phyloP scores from a whole-genome alignment of 192 early-diverging fungal genomes.

The Podila epigama region DNA sequence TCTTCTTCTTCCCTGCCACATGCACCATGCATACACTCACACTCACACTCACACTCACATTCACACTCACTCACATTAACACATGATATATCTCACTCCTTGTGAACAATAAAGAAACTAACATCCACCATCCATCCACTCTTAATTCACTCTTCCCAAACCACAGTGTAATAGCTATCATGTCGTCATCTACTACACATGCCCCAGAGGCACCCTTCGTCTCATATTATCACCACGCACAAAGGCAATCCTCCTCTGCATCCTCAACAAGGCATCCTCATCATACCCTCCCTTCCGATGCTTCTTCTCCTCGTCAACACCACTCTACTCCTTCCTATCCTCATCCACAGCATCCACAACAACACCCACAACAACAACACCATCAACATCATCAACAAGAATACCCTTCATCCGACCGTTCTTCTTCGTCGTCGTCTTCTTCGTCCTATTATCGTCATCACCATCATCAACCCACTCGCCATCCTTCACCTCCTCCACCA shows the following conservation, averaged over 20 bases:
- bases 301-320: not conserved
- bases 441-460: too few species aligned
- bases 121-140: too few species aligned
- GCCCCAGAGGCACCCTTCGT: constrained; percentile 13
- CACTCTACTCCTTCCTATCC: not conserved
- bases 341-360: not conserved
- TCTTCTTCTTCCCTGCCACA: too few species aligned
- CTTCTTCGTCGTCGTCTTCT: not conserved
- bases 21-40: too few species aligned
- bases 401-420: not conserved
- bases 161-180: not conserved
- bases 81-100: too few species aligned
- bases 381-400: not conserved
- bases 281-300: too few species aligned
- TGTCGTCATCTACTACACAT: not conserved
- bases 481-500: not conserved
- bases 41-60: too few species aligned
- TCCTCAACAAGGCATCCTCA: too few species aligned
- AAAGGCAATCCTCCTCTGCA: too few species aligned
- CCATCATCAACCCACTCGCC: not conserved
- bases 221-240: constrained; percentile 14
- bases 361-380: not conserved
- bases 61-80: too few species aligned
- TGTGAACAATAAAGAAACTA: too few species aligned
- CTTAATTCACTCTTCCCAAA: too few species aligned